phyloP scores from a whole-genome alignment of 2,329 filamentous ascomycete genomes.

The Pseudodiploospora longispora region DNA sequence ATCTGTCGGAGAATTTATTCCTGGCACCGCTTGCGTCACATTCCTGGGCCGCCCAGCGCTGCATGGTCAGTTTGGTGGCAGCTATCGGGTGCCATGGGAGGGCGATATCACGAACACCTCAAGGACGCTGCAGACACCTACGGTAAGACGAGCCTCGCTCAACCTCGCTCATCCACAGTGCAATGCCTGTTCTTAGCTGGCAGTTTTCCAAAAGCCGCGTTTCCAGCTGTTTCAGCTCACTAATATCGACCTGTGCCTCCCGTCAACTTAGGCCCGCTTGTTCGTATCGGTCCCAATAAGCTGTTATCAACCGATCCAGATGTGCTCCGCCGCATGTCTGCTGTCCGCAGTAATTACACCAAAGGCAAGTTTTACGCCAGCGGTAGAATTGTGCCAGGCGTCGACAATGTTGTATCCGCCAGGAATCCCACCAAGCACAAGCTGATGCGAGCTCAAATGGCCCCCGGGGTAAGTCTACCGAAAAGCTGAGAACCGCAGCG shows the following conservation, averaged over 20 bases:
- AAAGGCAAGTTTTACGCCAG: slow-evolving; percentile 38
- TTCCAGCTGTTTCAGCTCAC: neutral
- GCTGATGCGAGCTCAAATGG: slow-evolving; percentile 35
- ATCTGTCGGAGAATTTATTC: slow-evolving; percentile 7
- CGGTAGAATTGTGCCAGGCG: slow-evolving; percentile 43
- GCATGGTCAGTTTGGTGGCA: slow-evolving; percentile 23
- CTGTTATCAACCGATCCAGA: slow-evolving; percentile 32
- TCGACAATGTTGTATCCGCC: slow-evolving; percentile 45
- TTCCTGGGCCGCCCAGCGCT: slow-evolving; percentile 17
- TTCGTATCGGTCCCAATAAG: slow-evolving; percentile 35
- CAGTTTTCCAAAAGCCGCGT: too few relatives aligned
- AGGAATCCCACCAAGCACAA: slow-evolving; percentile 40
- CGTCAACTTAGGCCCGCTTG: slow-evolving; percentile 9
- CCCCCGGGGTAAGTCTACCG: slow-evolving; percentile 27
- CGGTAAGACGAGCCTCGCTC: slow-evolving; percentile 10
- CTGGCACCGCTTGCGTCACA: slow-evolving; percentile 21
- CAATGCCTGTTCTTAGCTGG: too few relatives aligned
- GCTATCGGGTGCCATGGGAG: slow-evolving; percentile 17
- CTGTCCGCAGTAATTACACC: slow-evolving; percentile 27
- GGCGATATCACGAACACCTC: slow-evolving; percentile 19
- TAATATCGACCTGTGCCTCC: neutral
- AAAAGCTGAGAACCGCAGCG: too few relatives aligned
- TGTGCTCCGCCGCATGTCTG: slow-evolving; percentile 28
- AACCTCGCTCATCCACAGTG: too few relatives aligned
- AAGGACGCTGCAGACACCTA: slow-evolving; percentile 16